Evolutionary conservation across 2,329 filamentous ascomycete species (phyloP), one percentile per base, ranked within the genome.

Genomic region (Aspergillus sp.): DNA sequence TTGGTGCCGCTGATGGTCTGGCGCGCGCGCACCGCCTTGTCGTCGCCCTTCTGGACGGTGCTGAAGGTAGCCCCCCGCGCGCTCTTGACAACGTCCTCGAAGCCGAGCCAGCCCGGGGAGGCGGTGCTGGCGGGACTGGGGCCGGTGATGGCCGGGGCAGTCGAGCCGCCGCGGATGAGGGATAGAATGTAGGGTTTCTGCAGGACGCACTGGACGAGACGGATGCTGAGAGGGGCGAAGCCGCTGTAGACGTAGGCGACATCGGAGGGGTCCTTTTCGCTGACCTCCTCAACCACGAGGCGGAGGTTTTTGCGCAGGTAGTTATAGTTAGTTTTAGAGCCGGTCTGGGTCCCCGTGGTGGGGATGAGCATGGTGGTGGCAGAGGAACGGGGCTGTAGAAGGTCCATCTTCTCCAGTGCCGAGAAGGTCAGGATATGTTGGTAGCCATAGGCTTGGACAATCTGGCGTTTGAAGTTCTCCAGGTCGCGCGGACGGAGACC

Each of bases 241-340:
- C 95, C 96, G 64, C 91, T 96, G 77, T 98, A 99, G 11, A 97
- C 93, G 70, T 99, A 99, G n/a, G 93, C 90, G 62, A 98, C 89
- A 69, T 99, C 95, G 69, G 95, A 91, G 2, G 95, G 95, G 51
- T 96, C 90, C 60, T 95, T 88, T 75, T 99, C 95, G 71, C 96
- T 93, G 45, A 99, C 94, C 73, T 98, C 95, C 73, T 99, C 95
- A 57, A 97, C 90, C 72, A 97, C 96, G 16, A 99, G 84, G 31
- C 90, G 87, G 14, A 99, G 85, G 61, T 89, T 88, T 74, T 95
- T 96, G 56, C 96, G 89, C 5, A 98, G 80, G 66, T 91, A 90
- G 4, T 87, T 88, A 77, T 97, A 99, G 73, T 98, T 97, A 11
- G 93, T 96, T 74, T 92, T 92, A 22, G 84, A 86, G 16, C 88